Evolutionary conservation across 2,329 filamentous ascomycete genomes (phyloP).

Genomic region (Stylonectria norvegica): DNA sequence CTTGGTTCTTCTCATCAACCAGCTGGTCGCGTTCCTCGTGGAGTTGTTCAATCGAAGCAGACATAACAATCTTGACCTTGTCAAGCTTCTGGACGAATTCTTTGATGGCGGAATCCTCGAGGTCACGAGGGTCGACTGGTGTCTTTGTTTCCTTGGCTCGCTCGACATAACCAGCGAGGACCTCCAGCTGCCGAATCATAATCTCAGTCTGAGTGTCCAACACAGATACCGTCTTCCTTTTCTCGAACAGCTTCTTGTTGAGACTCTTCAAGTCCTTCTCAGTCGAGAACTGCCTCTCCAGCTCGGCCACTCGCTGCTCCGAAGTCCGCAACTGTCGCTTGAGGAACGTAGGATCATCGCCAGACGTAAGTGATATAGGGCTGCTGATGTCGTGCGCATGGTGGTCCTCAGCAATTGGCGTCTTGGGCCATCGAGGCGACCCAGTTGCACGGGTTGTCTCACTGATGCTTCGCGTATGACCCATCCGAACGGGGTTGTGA

Average conservation of each 20-base stretch:
- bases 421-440: slow-evolving; percentile 69
- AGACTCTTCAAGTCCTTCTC: slow-evolving; percentile 68
- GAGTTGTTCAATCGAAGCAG: slow-evolving; percentile 55
- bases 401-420: slow-evolving; percentile 57
- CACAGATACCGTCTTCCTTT: slow-evolving; percentile 91
- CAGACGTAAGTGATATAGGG: slow-evolving; percentile 61
- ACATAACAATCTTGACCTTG: slow-evolving; percentile 57
- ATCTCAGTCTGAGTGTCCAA: slow-evolving; percentile 94
- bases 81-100: slow-evolving; percentile 78
- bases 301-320: slow-evolving; percentile 80
- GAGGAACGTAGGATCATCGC: slow-evolving; percentile 64
- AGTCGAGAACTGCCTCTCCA: slow-evolving; percentile 71
- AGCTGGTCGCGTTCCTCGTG: slow-evolving; percentile 74
- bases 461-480: slow-evolving; percentile 61
- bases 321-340: slow-evolving; percentile 76
- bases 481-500: slow-evolving; percentile 39
- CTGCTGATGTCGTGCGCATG: slow-evolving; percentile 64
- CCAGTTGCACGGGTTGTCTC: slow-evolving; percentile 62
- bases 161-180: slow-evolving; percentile 83
- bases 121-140: slow-evolving; percentile 72
- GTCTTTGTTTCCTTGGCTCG: slow-evolving; percentile 79
- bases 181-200: slow-evolving; percentile 86
- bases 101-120: slow-evolving; percentile 89
- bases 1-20: slow-evolving; percentile 77
- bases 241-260: slow-evolving; percentile 85